These are phyloP conservation scores for Penicillium riverlandense DNA, from an alignment of 495 filamentous ascomycete genomes.

Conservation along the genomic window DNA sequence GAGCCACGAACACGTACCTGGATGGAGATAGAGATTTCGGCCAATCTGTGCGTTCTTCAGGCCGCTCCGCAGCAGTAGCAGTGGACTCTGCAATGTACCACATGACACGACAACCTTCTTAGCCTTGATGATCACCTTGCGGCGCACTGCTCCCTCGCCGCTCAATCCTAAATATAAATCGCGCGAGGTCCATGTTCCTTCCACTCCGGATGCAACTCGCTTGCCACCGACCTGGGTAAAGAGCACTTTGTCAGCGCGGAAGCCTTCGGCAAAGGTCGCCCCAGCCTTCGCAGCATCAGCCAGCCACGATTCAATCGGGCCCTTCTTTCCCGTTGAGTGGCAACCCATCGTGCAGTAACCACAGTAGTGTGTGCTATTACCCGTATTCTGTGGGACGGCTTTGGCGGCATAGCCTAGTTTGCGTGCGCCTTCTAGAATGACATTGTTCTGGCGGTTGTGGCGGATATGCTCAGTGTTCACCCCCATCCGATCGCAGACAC, in stretches of 20 bases:
- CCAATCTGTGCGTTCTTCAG: constrained; percentile 74
- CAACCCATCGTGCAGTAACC: constrained; percentile 79
- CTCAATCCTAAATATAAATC: constrained; percentile 52
- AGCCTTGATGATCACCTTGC: constrained; percentile 64
- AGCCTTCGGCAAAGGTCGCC: constrained; percentile 74
- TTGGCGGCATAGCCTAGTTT: constrained; percentile 69
- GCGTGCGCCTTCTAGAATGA: constrained; percentile 66
- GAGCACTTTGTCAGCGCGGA: constrained; percentile 56
- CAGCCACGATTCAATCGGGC: constrained; percentile 68
- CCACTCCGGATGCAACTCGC: constrained; percentile 57
- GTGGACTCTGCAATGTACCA: constrained; percentile 67
- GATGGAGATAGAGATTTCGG: constrained; percentile 77
- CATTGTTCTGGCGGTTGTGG: constrained; percentile 63
- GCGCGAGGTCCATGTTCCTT: constrained; percentile 66
- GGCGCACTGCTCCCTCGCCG: constrained; percentile 36
- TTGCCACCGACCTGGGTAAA: constrained; percentile 52
- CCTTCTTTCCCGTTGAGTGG: constrained; percentile 63
- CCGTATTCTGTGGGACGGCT: constrained; percentile 73
- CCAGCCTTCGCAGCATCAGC: constrained; percentile 70
- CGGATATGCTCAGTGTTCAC: constrained; percentile 57
- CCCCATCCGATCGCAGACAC: constrained; percentile 68
- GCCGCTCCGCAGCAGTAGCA: constrained; percentile 69
- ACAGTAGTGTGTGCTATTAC: constrained; percentile 59
- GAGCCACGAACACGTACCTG: constrained; percentile 31
- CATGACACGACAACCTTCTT: constrained; percentile 74